Base-by-base conservation (phyloP, 2,329 filamentous ascomycete genomes). In the Plectosphaerella plurivora region DNA sequence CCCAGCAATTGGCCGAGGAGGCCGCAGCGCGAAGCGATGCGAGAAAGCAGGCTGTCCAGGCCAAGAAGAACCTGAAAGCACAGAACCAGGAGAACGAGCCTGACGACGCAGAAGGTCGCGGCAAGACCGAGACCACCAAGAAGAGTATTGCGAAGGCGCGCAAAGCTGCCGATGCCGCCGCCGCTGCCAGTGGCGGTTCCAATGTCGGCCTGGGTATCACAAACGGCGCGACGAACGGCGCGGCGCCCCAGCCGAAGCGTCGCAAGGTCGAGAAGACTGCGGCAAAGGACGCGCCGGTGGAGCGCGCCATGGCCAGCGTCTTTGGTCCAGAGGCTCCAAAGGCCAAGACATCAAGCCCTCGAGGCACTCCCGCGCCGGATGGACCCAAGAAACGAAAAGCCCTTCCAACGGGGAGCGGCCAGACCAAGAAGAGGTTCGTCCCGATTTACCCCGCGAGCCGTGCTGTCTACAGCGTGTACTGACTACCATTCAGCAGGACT, bases 21-120 rank as follows among this genome's bases (percentile, higher is more conserved):
- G 88, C 88, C 18, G 88, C 90, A 12, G 86, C 88, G 52, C 84
- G 92, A 60, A 94, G 90, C 66, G 91, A 95, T 64, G 86, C 87
- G 35, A 81, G 90, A 58, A 91, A 93, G 64, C 91, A 96, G 68
- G 88, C 90, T 20, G 77, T 92, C 55, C 79, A 86, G 57, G 88
- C 87, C 41, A 89, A 88, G 63, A 90, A 88, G 66, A 88, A 84
- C 57, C 82, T 82, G 58, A 87, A 84, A 63, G 77, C 74, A 50
- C 83, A 87, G 45, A 84, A 88, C 54, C 78, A 81, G 35, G 91
- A 95, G 57, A 89, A 88, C 1, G 91, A 96, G 61, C 84, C 86
- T 57, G 91, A 96, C 59, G 91, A 95, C 49, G 73, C 74, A 51
- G 77, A 79, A 28, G 73, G 69, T 35, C 74, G 77, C 48, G 64